Evolutionary conservation across 305 asterid genomes (phyloP), one percentile per base, ranked within the genome.

Genomic region (Fraxinus dipetala): DNA sequence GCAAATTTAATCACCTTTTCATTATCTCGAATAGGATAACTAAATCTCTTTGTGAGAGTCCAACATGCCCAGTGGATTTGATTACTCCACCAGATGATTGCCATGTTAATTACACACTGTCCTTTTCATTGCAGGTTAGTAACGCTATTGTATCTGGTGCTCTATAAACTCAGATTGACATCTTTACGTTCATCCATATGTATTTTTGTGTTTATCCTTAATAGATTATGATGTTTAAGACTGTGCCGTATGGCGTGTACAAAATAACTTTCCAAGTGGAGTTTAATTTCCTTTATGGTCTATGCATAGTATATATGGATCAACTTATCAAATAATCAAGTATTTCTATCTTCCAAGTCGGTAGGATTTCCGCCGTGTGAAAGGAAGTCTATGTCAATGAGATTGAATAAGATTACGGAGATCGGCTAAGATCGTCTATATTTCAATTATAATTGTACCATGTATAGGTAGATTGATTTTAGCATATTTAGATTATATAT

Each of bases 21-120:
- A 67, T 84, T 75, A 72, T 82, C 86, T 87, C 79, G 82, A 78
- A 85, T 85, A 95, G 99, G 97, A 93, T 89, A 81, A 94, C 95
- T 7, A 91, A 90, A 88, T 87, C 96, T 65, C 99, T 92, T 82
- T 95, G 99, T 80, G 96, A 87, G 87, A 91, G 91, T 87, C 77
- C 97, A 79, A 85, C 86, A 82, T 95, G 99, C 88, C 99, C 99
- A 73, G 73, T 75, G 90, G 99, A 95, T 90, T 89, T 95, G 86
- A 93, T 95, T 83, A 84, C 89, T 82, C 99, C 99, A 70, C 99
- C 98, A 59, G 99, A 95, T 85, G 99, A 95, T 87, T 95, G 99
- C 82, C 98, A 95, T 90, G 99, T 92, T 85, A 95, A 95, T 86
- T 93, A 95, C 82, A 95, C 99, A 22, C 85, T 94, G 84, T 90